phyloP scores from a whole-genome alignment of 2,329 filamentous ascomycete genomes.

The Fusarium burgessii region DNA sequence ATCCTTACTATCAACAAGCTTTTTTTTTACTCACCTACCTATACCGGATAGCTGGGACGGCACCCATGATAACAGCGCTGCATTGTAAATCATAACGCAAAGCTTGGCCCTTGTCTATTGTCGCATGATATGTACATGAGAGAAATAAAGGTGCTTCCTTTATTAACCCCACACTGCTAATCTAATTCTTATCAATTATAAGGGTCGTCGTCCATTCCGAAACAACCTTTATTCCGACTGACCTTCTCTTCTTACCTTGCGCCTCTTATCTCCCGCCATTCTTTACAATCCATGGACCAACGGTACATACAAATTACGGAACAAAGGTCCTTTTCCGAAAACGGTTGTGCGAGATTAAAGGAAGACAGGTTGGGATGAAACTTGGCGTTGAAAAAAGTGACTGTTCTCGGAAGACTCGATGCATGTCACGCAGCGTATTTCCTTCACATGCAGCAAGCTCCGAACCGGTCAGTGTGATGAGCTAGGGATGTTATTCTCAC shows the following conservation, averaged over 20 bases:
- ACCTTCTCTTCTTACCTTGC: background rate
- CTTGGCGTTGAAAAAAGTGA: background rate
- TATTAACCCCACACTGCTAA: conserved; percentile 15
- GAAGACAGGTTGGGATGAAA: background rate
- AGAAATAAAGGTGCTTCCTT: background rate
- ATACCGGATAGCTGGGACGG: conserved; percentile 30
- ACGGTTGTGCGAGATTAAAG: conserved; percentile 13
- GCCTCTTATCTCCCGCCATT: conserved; percentile 1
- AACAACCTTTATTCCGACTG: background rate
- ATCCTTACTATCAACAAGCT: conserved; percentile 2
- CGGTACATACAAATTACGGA: background rate
- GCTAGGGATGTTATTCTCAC: background rate
- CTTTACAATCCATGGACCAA: background rate
- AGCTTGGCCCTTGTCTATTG: conserved; percentile 13
- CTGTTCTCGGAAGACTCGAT: conserved; percentile 3
- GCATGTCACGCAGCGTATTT: conserved; percentile 19
- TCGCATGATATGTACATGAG: conserved; percentile 9
- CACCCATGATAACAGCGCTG: conserved; percentile 27
- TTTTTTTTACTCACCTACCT: conserved; percentile 14
- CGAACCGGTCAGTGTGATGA: conserved; percentile 21
- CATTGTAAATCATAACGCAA: conserved; percentile 32
- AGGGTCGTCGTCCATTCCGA: background rate
- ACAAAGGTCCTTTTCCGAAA: conserved; percentile 1
- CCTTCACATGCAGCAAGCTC: conserved; percentile 20
- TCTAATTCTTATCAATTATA: background rate